Conservation (phyloP, 805 yeast species). For the Saccharomyces cerevisiae region DNA sequence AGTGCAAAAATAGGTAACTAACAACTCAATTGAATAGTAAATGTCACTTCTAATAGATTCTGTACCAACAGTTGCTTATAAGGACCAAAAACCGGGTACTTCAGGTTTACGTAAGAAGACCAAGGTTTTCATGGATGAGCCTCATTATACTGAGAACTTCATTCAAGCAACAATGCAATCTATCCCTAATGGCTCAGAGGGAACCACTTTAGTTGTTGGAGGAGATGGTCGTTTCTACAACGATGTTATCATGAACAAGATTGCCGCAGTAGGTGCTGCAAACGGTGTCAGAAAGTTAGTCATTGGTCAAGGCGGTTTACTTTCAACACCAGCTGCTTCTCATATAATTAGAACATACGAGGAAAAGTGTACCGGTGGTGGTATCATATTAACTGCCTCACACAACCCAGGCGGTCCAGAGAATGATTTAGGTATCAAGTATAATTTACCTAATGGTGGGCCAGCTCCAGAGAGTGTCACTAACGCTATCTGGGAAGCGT, state of each 20-base stretch:
- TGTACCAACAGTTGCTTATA: slow-evolving; percentile 64
- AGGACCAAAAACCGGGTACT: slow-evolving; percentile 95
- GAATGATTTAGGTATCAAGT: slow-evolving; percentile 90
- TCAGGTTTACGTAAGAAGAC: slow-evolving; percentile 94
- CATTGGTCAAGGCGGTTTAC: slow-evolving; percentile 78
- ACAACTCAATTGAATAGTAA: background rate
- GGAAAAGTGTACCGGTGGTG: slow-evolving; percentile 79
- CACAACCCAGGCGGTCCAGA: slow-evolving; percentile 97
- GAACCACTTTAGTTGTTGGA: slow-evolving; percentile 78
- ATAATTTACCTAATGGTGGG: slow-evolving; percentile 91
- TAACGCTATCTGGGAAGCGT: slow-evolving; percentile 67
- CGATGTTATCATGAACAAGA: slow-evolving; percentile 68
- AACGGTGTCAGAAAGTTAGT: slow-evolving; percentile 82
- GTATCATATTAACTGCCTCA: slow-evolving; percentile 90
- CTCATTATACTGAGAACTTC: slow-evolving; percentile 85
- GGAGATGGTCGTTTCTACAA: slow-evolving; percentile 96
- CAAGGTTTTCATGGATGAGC: slow-evolving; percentile 61
- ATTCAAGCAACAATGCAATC: slow-evolving; percentile 78
- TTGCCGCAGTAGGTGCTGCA: slow-evolving; percentile 79
- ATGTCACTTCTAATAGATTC: slow-evolving; percentile 22
- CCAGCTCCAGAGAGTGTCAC: slow-evolving; percentile 97
- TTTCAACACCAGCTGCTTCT: slow-evolving; percentile 96
- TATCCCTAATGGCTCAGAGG: slow-evolving; percentile 80
- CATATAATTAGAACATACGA: slow-evolving; percentile 68
- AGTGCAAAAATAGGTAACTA: background rate